A percentile compares a stretch with the other conserved stretches of the same genome.
phyloP scores from a whole-genome alignment of 164 flowering plant species.

The Magnolia sinica region DNA sequence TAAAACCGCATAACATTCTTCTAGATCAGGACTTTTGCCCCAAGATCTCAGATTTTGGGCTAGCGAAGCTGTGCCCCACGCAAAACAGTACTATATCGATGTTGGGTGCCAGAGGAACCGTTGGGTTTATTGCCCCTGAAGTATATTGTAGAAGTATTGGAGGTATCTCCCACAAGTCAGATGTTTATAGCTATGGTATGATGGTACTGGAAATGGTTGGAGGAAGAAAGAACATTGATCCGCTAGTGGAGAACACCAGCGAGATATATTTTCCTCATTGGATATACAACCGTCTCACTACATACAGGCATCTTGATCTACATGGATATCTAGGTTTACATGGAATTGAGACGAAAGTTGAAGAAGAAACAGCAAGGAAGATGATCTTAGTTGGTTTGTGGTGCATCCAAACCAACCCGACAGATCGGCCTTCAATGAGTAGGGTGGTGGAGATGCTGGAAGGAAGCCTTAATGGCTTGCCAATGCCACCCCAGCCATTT shows the following conservation, averaged over 20 bases:
- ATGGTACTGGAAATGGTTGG: slow-evolving; percentile 8
- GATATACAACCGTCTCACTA: not conserved
- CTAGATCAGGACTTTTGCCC: not conserved
- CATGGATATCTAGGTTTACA: too few relatives aligned
- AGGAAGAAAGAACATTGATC: not conserved
- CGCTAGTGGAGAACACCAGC: not conserved
- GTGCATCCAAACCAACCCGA: not conserved
- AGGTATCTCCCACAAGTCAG: slow-evolving; percentile 7
- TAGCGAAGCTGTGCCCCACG: not conserved
- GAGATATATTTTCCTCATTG: slow-evolving; percentile 4
- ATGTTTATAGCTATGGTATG: slow-evolving; percentile 13
- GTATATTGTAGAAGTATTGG: slow-evolving; percentile 3
- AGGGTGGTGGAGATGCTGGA: slow-evolving; percentile 6
- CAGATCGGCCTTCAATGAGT: not conserved
- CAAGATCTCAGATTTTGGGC: slow-evolving; percentile 11
- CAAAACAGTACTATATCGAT: slow-evolving; percentile 1
- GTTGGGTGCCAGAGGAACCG: not conserved
- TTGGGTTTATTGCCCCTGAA: slow-evolving; percentile 9
- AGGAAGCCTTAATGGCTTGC: not conserved
- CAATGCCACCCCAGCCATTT: slow-evolving; percentile 2
- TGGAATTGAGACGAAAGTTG: not conserved
- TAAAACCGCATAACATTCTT: slow-evolving; percentile 10
- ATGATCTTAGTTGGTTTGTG: slow-evolving; percentile 4
- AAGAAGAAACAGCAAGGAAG: not conserved
- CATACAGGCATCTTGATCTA: not conserved